Evolutionary conservation across 768 basidiomycete genomes (phyloP), one percentile per base, ranked within the genome.

Genomic region (Inosperma sp.): DNA sequence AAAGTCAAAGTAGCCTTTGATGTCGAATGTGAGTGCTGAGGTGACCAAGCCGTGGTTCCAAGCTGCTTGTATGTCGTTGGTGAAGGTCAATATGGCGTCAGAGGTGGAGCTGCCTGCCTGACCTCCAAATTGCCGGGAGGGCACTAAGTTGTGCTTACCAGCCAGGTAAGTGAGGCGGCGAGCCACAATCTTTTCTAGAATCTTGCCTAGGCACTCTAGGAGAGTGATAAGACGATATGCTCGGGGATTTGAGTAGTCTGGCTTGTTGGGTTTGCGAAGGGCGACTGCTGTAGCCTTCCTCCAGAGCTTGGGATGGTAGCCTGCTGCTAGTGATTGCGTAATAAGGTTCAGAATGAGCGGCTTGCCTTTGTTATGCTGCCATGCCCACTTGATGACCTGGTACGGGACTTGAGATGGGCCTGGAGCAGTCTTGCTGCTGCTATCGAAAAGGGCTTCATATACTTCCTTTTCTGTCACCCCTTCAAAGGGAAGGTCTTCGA

Each of bases 191-290:
- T 26, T 17, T 7, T 48, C 47, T 13, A 48, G 33, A 5, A 48
- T 3, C 23, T 48, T 25, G 22, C 47, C 47, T 17, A 37, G 22
- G 34, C 47, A 36, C 13, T 48, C 14, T 19, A 16, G n/a, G n/a
- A n/a, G n/a, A n/a, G n/a, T n/a, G n/a, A n/a, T 17, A 7, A 39
- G 40, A 2, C 40, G 22, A 27, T 72, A 73, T 1, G 72, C 63
- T 7, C 62, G 40, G 0, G 68, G 65, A 42, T 65, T 58, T 0
- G 65, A 62, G 56, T 72, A 71, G 57, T 71, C 64, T 0, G 64
- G 61, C 49, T 74, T 74, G 23, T 61, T 56, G 0, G 67, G 66
- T 61, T 74, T 74, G 5, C 55, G 47, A 0, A 73, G 56, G 2
- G 40, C 40, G 13, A 69, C 62, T 3, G 65, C 65, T 1, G 65